These are phyloP conservation scores for Coniochaeta ligniaria DNA, from an alignment of 2,329 filamentous ascomycete species.

Conservation along the genomic window DNA sequence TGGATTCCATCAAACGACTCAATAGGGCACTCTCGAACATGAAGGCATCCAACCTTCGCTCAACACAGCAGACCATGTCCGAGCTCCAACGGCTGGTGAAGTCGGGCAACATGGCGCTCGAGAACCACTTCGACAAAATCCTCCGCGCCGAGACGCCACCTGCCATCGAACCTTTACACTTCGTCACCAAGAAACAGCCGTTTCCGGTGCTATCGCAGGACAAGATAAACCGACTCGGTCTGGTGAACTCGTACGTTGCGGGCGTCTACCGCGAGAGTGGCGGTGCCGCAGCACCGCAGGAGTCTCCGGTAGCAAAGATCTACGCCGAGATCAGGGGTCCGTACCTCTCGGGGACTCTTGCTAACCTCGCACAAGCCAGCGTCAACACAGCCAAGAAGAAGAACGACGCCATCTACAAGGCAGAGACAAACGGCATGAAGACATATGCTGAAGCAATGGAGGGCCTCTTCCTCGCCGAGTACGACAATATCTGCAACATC, in stretches of 20 bases:
- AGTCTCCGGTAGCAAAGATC: conserved; percentile 69
- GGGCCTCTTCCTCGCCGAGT: conserved; percentile 78
- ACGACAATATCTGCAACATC: conserved; percentile 82
- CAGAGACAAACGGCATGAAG: conserved; percentile 85
- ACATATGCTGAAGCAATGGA: conserved; percentile 86
- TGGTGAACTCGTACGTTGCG: conserved; percentile 73
- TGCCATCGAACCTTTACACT: conserved; percentile 83
- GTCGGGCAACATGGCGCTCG: conserved; percentile 73
- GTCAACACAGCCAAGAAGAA: conserved; percentile 77
- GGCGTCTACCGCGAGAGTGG: conserved; percentile 47
- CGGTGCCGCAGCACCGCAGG: conserved; percentile 34
- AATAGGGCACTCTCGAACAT: conserved; percentile 79
- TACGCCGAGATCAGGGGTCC: conserved; percentile 82
- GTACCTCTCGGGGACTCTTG: conserved; percentile 74
- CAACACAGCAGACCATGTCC: conserved; percentile 81
- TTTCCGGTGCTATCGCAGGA: conserved; percentile 79
- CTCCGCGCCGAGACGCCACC: conserved; percentile 69
- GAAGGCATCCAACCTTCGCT: conserved; percentile 81
- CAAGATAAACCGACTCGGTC: conserved; percentile 64
- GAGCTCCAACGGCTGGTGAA: conserved; percentile 74
- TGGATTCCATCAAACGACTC: conserved; percentile 82
- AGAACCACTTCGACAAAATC: conserved; percentile 74
- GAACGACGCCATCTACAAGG: conserved; percentile 75
- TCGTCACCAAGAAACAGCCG: conserved; percentile 78
- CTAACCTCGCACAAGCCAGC: conserved; percentile 82